These are phyloP conservation scores for Beta vulgaris DNA, from an alignment of 148 eudicot genomes.

Conservation along the genomic window DNA sequence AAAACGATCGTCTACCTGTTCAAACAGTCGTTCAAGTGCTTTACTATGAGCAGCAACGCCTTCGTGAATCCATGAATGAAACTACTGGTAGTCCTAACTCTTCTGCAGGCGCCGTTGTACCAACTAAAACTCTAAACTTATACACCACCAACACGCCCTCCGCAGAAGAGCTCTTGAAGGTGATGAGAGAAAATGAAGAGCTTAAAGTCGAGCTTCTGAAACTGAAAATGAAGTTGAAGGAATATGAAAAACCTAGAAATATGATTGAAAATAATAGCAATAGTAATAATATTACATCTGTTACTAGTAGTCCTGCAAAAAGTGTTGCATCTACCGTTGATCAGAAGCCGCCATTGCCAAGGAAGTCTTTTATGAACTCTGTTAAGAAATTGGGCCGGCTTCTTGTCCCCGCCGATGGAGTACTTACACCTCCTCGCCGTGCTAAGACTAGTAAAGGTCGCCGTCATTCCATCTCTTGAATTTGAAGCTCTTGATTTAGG, in stretches of 20 bases:
- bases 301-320: conserved; percentile 33
- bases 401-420: conserved; percentile 38
- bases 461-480: conserved; percentile 66
- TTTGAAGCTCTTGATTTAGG: conserved; percentile 29
- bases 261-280: neutral
- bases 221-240: conserved; percentile 59
- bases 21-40: conserved; percentile 91
- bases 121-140: conserved; percentile 20
- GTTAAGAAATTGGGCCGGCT: conserved; percentile 69
- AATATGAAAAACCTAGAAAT: conserved; percentile 39
- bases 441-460: conserved; percentile 48
- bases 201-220: conserved; percentile 74
- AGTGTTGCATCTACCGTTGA: conserved; percentile 23
- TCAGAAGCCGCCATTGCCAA: conserved; percentile 55
- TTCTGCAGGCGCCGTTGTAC: conserved; percentile 30
- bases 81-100: conserved; percentile 8
- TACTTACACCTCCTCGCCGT: conserved; percentile 32
- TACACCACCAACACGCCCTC: conserved; percentile 24
- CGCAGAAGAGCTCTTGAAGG: conserved; percentile 41
- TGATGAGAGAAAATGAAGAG: conserved; percentile 67
- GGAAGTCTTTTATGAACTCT: conserved; percentile 55
- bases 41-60: conserved; percentile 87
- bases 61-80: conserved; percentile 51
- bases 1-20: conserved; percentile 85
- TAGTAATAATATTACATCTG: conserved; percentile 23